A percentile compares a stretch with the other conserved stretches of the same genome.
phyloP scores from a whole-genome alignment of 345 rosid species.

The Citrus trifoliata region DNA sequence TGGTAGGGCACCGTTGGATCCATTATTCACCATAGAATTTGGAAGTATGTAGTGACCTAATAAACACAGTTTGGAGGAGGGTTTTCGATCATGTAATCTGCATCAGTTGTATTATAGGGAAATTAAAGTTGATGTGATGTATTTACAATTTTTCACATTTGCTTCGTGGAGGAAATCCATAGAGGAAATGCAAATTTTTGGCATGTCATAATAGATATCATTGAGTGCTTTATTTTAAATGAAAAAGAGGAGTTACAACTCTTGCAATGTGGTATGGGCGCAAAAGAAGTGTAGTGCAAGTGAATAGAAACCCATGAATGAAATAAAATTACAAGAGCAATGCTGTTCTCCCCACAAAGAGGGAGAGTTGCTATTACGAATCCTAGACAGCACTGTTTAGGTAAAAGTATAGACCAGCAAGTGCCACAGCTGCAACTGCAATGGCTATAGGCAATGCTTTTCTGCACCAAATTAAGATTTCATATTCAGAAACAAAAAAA shows the following conservation, averaged over 20 bases:
- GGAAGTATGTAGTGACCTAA: not conserved
- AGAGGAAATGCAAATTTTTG: too few relatives aligned
- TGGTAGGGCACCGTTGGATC: not conserved
- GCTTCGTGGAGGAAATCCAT: not conserved
- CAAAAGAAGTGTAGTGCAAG: not conserved
- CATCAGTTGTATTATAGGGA: not conserved
- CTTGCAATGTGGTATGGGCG: not conserved
- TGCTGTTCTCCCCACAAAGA: not conserved
- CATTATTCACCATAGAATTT: not conserved
- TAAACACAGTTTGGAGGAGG: not conserved
- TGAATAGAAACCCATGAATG: constrained; percentile 13
- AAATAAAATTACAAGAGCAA: constrained; percentile 13
- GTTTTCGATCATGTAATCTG: not conserved
- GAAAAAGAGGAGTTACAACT: not conserved
- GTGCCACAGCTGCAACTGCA: constrained; percentile 59
- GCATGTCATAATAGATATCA: too few relatives aligned
- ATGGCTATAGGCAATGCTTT: constrained; percentile 68
- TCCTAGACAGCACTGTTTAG: constrained; percentile 44
- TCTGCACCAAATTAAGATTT: constrained; percentile 35
- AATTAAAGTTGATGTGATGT: not conserved
- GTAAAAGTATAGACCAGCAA: constrained; percentile 76
- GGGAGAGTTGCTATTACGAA: not conserved
- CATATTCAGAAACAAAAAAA: not conserved
- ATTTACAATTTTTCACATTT: not conserved
- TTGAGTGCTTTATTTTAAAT: not conserved